phyloP scores from a whole-genome alignment of 768 basidiomycete species.

The Calocybe indica region DNA sequence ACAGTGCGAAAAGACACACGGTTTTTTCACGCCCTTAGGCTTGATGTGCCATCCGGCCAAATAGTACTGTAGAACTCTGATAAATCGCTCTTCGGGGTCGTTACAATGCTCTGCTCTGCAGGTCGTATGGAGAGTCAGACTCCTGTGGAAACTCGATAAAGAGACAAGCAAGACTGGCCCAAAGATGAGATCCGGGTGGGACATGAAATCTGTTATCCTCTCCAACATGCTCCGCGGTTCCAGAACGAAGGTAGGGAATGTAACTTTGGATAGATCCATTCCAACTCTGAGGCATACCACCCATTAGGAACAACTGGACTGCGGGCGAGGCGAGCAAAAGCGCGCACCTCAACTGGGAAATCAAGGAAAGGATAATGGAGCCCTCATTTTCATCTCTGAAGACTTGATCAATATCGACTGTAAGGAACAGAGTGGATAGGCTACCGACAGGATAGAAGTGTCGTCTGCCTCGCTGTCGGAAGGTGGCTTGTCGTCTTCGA shows the following conservation, averaged over 20 bases:
- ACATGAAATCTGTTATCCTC: conserved; percentile 99
- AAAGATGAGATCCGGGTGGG: conserved; percentile 96
- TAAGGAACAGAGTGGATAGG: conserved; percentile 16
- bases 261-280: conserved; percentile 95
- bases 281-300: conserved; percentile 57
- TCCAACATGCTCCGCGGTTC: conserved; percentile 98
- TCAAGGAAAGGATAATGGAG: conserved; percentile 80
- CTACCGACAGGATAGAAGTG: conserved; percentile 78
- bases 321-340: background rate
- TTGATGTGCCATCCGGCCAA: conserved; percentile 99
- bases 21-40: conserved; percentile 99
- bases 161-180: conserved; percentile 48
- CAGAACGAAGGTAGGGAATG: conserved; percentile 91
- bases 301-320: background rate
- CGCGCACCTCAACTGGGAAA: conserved; percentile 78
- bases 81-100: conserved; percentile 86
- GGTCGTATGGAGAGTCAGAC: background rate
- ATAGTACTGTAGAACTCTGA: conserved; percentile 89
- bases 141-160: background rate
- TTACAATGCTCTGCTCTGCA: conserved; percentile 71
- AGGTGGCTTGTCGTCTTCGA: conserved; percentile 62
- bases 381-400: conserved; percentile 89
- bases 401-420: conserved; percentile 25
- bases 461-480: conserved; percentile 87
- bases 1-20: conserved; percentile 43